A percentile compares a stretch with the other conserved stretches of the same genome.
Conservation (phyloP, 805 yeast genomes). For the Starmerella kuoi region DNA sequence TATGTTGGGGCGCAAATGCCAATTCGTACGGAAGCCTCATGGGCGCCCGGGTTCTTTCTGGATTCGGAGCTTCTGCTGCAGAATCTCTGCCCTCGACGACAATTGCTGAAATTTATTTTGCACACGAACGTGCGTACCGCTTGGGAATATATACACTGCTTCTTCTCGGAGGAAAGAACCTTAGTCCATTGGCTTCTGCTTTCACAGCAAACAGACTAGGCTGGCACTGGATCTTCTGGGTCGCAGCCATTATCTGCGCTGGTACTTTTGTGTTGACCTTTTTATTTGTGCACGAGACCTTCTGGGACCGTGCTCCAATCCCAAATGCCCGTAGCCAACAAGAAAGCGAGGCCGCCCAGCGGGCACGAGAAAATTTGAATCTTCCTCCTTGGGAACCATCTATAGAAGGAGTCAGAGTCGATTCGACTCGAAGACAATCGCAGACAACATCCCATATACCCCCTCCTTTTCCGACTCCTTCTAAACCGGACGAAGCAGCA, state of each 20-base stretch:
- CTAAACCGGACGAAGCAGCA: neutral
- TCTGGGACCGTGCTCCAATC: constrained; percentile 46
- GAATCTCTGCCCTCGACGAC: constrained; percentile 51
- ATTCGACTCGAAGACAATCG: neutral
- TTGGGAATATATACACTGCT: constrained; percentile 46
- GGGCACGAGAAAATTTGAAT: constrained; percentile 24
- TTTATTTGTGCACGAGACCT: constrained; percentile 52
- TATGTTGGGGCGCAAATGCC: constrained; percentile 44
- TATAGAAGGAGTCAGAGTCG: neutral
- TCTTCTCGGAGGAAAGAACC: constrained; percentile 49
- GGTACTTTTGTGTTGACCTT: constrained; percentile 35
- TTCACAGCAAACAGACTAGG: constrained; percentile 38
- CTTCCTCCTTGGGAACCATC: constrained; percentile 16
- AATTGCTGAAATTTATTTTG: constrained; percentile 48
- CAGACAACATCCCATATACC: too few relatives aligned
- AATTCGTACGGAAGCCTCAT: constrained; percentile 38
- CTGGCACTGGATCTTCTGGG: constrained; percentile 54
- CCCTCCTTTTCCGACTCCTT: neutral
- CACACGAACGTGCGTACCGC: constrained; percentile 50
- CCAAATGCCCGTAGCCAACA: constrained; percentile 37
- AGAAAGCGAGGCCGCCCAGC: constrained; percentile 40
- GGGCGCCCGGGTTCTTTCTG: constrained; percentile 47
- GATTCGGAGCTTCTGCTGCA: constrained; percentile 50
- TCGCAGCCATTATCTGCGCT: constrained; percentile 42
- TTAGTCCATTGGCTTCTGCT: constrained; percentile 45